Evolutionary conservation across 257 asterid genomes (phyloP).

Genomic region (Nicotiana knightiana): DNA sequence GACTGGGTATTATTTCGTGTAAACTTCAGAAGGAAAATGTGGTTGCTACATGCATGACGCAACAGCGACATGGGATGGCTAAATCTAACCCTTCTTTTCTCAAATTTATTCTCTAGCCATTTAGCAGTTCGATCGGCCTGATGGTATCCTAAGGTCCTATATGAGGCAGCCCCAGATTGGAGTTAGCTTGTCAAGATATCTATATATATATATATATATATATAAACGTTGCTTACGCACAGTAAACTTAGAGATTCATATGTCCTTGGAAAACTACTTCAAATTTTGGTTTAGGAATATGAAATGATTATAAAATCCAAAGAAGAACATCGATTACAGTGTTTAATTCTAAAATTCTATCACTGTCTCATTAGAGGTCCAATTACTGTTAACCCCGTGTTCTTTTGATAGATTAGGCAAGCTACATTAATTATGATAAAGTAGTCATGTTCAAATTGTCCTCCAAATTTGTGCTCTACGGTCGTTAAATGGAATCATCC

Average conservation of each 20-base stretch:
- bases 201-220: too few species aligned
- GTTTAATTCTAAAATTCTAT: neutral
- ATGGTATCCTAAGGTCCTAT: neutral
- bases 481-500: constrained; percentile 32
- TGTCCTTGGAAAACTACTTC: neutral
- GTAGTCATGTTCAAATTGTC: neutral
- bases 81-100: neutral
- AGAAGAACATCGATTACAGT: neutral
- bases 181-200: neutral
- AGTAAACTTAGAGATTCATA: neutral
- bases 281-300: neutral
- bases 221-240: neutral
- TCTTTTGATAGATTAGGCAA: neutral
- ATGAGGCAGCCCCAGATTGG: neutral
- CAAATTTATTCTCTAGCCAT: neutral
- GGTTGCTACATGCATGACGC: neutral
- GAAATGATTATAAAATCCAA: neutral
- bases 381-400: constrained; percentile 9
- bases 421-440: neutral
- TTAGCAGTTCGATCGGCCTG: neutral
- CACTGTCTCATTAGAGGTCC: neutral
- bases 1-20: neutral
- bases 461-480: constrained; percentile 1
- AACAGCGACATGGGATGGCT: neutral
- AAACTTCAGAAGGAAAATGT: neutral